Evolutionary conservation across 2,329 filamentous ascomycete genomes (phyloP), one percentile per base, ranked within the genome.

Genomic region (Bipolaris gigantea): DNA sequence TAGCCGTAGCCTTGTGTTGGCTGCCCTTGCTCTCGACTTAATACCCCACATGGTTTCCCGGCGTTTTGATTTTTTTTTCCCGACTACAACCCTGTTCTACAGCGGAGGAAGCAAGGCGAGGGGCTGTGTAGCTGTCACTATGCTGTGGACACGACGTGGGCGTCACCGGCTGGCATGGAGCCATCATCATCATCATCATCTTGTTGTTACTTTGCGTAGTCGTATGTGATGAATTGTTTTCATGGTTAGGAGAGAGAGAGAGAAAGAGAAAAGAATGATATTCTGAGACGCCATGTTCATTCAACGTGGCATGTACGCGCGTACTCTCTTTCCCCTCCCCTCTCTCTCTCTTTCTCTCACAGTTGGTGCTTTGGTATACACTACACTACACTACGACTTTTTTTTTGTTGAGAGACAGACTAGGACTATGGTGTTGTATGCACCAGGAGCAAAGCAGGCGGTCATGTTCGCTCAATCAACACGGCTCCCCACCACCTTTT

Each of bases 41-140:
- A 70, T 71, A 71, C 67, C 27, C 27, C 27, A 10, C 48, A 55
- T 43, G 44, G 60, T 48, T 48, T 56, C 38, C 41, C 50, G 63
- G 63, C 57, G 60, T 64, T 59, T 40, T 46, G 30, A 3, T 42
- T 64, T 58, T 40, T 45, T 30, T 8, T 42, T 64, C 58, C 33
- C 38, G 30, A 8, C 33, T n/a, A 25, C 3, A 3, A n/a, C n/a
- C 19, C n/a, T 40, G 38, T 40, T 40, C 13, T 40, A n/a, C 10
- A 40, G 38, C 6, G n/a, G 21, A 40, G 38, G 38, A 25, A 23
- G n/a, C 18, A 18, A 21, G 16, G 21, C 19, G 7, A 16, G 13
- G 27, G 27, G 27, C 5, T 30, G 27, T 30, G 27, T 30, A 32
- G 27, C 10, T 15, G 25, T 19, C 15, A 9, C 9, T 27, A 9